These are phyloP conservation scores for Ophiostoma sp. DNA, from an alignment of 2,329 filamentous ascomycete genomes.

Conservation along the genomic window DNA sequence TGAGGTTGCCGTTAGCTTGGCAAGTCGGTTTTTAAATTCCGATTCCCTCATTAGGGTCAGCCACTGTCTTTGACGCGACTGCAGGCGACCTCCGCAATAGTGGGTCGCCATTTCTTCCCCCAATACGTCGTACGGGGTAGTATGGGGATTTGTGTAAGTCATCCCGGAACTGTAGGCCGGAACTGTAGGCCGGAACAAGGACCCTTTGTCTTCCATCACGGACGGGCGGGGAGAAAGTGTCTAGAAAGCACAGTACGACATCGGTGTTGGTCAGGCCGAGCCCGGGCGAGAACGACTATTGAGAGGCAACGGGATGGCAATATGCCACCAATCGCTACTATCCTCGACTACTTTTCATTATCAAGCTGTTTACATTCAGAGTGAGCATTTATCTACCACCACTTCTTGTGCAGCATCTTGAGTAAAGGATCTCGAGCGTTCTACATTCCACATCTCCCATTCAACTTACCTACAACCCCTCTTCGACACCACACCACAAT, in stretches of 20 bases:
- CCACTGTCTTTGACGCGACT: no score
- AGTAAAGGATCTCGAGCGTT: no score
- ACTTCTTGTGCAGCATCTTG: not conserved
- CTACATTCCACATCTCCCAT: not conserved
- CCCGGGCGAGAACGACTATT: no score
- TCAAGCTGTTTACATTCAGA: not conserved
- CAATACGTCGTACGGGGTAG: not conserved
- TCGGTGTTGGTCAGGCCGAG: not conserved
- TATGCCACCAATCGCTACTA: not conserved
- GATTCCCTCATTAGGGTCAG: not conserved
- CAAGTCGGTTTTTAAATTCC: not conserved
- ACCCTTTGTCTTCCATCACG: not conserved
- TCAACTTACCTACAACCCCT: not conserved
- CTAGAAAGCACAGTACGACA: no score
- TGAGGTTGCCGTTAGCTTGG: no score
- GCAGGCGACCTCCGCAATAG: no score
- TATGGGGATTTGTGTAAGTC: no score
- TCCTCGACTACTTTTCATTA: not conserved
- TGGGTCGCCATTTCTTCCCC: not conserved
- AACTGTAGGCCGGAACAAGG: not conserved
- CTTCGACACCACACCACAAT: no score
- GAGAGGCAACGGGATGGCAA: not conserved
- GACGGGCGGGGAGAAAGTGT: not conserved
- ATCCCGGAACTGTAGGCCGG: no score
- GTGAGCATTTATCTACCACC: not conserved